Conservation (phyloP, 192 early-diverging fungal species). For the Coemansia asiatica region DNA sequence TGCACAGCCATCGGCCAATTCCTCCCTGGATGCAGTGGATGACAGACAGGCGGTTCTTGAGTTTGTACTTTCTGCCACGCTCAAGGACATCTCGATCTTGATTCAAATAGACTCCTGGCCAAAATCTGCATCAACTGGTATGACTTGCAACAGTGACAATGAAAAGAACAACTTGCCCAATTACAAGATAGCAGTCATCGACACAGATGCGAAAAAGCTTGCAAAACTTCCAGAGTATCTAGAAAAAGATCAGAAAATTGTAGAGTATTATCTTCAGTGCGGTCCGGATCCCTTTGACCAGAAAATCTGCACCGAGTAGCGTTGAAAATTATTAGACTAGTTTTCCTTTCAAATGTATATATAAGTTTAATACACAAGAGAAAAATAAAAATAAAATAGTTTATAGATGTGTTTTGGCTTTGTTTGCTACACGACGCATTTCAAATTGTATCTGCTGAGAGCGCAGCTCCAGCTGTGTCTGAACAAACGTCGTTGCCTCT, state of each 20-base stretch:
- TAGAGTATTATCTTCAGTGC: slow-evolving; percentile 44
- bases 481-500: slow-evolving; percentile 46
- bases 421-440: slow-evolving; percentile 39
- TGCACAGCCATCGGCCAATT: neutral
- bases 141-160: neutral
- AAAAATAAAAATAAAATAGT: neutral
- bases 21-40: neutral
- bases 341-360: neutral
- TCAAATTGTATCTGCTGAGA: slow-evolving; percentile 52
- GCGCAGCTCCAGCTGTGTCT: slow-evolving; percentile 46
- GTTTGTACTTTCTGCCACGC: slow-evolving; percentile 68
- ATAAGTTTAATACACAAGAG: neutral
- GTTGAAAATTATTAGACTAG: neutral
- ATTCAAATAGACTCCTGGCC: slow-evolving; percentile 40
- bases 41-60: slow-evolving; percentile 61
- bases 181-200: slow-evolving; percentile 59
- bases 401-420: neutral
- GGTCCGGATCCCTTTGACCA: slow-evolving; percentile 20
- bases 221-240: slow-evolving; percentile 59
- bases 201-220: slow-evolving; percentile 72
- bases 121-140: neutral
- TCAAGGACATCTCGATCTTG: slow-evolving; percentile 79
- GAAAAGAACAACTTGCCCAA: slow-evolving; percentile 8
- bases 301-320: slow-evolving; percentile 27
- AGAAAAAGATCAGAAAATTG: slow-evolving; percentile 59